Base-by-base conservation (phyloP, 2,329 filamentous ascomycete genomes). In the Microascus cirrosus region DNA sequence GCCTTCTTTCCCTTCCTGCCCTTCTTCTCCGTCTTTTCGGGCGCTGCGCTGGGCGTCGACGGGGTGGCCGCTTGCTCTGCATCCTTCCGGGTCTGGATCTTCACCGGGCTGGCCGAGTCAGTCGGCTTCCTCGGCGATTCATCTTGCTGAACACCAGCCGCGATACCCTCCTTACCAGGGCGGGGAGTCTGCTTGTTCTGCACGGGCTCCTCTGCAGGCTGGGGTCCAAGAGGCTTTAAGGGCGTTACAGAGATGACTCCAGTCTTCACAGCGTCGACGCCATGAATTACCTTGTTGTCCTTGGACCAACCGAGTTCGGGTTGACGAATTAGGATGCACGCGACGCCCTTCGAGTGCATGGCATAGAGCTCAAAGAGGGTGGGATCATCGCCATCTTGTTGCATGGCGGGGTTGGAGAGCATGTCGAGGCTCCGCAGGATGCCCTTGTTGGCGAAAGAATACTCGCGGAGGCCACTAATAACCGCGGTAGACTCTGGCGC, bases 291-390 rank as follows among this genome's bases (percentile, higher is more conserved):
- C 76, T 95, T 95, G 72, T 91, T 93, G 61, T 96, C 90, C 64
- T 84, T 83, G 64, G 86, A 87, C 92, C 92, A 97, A 34, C 95
- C 94, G 54, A 99, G 78, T 71, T 97, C 93, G 56, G 86, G 83
- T 68, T 93, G 90, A 70, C 88, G 93, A 69, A 99, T 84, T 62
- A 85, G 85, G 57, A 97, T 70, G 65, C 89, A 93, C 20, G 92
- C 92, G n/a, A 97, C 91, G 61, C 94, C 94, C 74, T 91, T 95
- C 12, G 94, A 96, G 71, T 99, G 93, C 87, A 96, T 95, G 35
- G 90, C 88, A 69, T 99, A 99, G 11, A 99, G 79, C 74, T 99
- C 94, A 66, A 99, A 97, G 15, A 96, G 74, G 0, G 86, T 84
- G 18, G 83, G 83, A 62, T 94, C 87, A 3, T 61, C 61, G 25